Conservation (phyloP, 139 green algal genomes). For the Tetradesmus lagerheimii region DNA sequence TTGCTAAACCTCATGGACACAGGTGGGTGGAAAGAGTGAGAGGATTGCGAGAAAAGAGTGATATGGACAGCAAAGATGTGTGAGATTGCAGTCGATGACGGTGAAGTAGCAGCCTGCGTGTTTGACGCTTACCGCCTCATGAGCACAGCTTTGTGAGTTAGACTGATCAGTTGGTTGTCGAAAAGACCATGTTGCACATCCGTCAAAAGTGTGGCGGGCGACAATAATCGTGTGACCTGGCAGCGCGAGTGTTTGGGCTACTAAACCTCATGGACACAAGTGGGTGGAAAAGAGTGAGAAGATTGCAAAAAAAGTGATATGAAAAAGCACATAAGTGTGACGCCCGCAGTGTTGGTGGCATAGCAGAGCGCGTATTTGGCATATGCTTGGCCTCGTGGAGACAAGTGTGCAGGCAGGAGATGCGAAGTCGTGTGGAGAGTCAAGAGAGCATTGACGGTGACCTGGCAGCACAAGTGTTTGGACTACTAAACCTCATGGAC, state of each 20-base stretch:
- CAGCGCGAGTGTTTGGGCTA: slow-evolving; percentile 57
- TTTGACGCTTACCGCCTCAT: too few species aligned
- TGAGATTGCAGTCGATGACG: too few species aligned
- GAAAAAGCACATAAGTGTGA: too few species aligned
- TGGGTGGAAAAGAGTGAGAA: not conserved
- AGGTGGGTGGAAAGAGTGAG: not conserved
- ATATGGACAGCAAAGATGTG: too few species aligned
- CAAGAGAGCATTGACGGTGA: slow-evolving; percentile 95
- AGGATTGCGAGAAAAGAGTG: not conserved
- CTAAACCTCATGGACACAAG: not conserved
- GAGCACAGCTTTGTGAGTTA: too few species aligned
- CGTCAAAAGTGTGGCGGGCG: too few species aligned
- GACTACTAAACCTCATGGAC: too few species aligned
- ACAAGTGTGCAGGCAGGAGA: not conserved
- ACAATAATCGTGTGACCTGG: too few species aligned
- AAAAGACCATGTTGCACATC: too few species aligned
- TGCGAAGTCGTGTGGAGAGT: slow-evolving; percentile 75
- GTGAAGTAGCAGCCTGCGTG: too few species aligned
- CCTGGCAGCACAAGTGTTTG: slow-evolving; percentile 82
- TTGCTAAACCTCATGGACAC: too few species aligned
- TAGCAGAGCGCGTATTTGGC: slow-evolving; percentile 69
- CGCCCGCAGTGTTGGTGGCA: slow-evolving; percentile 56
- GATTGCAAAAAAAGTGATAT: not conserved
- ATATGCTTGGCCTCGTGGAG: not conserved
- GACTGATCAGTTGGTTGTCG: too few species aligned